A percentile compares a stretch with the other conserved stretches of the same genome.
Conservation (phyloP, 805 yeast genomes). For the Lipomyces mesembrius region DNA sequence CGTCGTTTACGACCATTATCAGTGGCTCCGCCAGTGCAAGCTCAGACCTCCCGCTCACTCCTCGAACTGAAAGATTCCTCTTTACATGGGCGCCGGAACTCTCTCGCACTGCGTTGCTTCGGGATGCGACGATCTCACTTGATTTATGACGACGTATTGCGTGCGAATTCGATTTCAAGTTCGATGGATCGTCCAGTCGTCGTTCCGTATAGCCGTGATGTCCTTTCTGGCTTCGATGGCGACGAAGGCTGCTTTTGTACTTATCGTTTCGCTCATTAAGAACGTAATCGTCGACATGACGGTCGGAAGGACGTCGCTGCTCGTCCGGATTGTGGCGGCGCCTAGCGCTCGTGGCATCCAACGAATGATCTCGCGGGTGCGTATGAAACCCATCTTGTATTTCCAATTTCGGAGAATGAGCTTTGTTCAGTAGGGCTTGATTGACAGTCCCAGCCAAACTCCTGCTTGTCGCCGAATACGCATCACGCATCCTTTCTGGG, state of each 20-base stretch:
- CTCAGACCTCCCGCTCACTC: background rate
- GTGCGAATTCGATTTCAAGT: background rate
- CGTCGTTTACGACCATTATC: slow-evolving; percentile 9
- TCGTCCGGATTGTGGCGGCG: background rate
- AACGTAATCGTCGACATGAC: background rate
- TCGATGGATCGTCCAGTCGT: background rate
- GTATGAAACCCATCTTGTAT: background rate
- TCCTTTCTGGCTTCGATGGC: background rate
- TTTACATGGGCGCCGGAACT: background rate
- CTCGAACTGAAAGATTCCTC: slow-evolving; percentile 1
- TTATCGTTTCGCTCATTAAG: background rate
- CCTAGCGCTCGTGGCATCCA: background rate
- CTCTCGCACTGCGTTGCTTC: slow-evolving; percentile 1
- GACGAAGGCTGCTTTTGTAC: background rate
- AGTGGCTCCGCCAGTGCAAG: slow-evolving; percentile 11
- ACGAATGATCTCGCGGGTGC: background rate
- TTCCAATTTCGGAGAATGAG: background rate
- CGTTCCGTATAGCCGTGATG: background rate
- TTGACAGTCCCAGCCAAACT: background rate
- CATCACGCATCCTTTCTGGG: background rate
- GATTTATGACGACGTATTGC: background rate
- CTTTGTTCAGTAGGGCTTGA: background rate
- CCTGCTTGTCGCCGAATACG: background rate
- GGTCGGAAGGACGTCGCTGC: background rate
- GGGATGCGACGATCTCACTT: background rate